phyloP scores from a whole-genome alignment of 2,329 filamentous ascomycete species.

The Botrytis cinerea region DNA sequence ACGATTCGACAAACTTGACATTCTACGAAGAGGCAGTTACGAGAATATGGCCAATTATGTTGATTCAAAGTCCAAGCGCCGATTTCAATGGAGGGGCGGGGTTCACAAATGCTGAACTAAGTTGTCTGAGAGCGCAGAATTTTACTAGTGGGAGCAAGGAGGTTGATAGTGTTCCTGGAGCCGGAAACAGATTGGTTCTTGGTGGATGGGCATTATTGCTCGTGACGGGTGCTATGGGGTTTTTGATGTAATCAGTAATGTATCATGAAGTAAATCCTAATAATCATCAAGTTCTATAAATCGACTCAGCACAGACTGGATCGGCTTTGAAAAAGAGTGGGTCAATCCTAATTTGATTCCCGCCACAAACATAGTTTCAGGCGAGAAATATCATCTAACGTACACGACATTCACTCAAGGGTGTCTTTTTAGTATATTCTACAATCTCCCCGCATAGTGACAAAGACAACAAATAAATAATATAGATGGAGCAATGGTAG shows the following conservation, averaged over 20 bases:
- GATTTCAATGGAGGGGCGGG: not conserved
- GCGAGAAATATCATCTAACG: not conserved
- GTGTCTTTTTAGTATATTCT: not conserved
- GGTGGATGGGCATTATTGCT: slow-evolving; percentile 3
- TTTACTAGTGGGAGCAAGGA: not conserved
- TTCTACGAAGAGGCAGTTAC: slow-evolving; percentile 10
- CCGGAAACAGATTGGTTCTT: not conserved
- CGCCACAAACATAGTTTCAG: too few relatives aligned
- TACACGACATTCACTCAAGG: not conserved
- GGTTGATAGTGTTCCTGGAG: not conserved
- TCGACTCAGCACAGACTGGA: not conserved
- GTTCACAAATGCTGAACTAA: not conserved
- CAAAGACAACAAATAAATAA: not conserved
- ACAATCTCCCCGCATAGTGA: not conserved
- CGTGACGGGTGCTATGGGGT: not conserved
- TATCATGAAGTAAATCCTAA: not conserved
- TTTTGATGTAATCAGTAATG: not conserved
- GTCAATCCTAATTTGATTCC: not conserved
- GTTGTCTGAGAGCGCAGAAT: slow-evolving; percentile 8
- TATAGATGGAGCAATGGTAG: not conserved
- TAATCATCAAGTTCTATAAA: not conserved
- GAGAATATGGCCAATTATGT: slow-evolving; percentile 8
- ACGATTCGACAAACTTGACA: not conserved
- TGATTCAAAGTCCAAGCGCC: not conserved
- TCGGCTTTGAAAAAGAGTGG: not conserved